Percentiles rank a stretch among this genome's conserved stretches.
phyloP scores from a whole-genome alignment of 805 yeast genomes.

The Kodamaea jinghongensis region DNA sequence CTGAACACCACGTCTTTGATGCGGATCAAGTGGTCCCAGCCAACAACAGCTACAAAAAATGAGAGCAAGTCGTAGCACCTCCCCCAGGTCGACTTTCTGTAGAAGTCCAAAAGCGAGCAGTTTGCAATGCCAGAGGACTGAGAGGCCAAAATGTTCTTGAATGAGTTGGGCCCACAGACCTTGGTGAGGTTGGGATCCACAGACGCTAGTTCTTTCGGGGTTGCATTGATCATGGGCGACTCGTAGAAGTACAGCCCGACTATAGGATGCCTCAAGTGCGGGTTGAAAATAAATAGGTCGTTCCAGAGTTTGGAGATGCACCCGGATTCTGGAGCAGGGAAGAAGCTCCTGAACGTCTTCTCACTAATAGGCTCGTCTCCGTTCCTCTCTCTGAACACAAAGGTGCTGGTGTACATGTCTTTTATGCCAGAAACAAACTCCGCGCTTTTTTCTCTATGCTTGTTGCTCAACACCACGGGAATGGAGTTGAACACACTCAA shows the following conservation, averaged over 20 bases:
- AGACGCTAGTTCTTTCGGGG: slow-evolving; percentile 33
- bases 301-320: slow-evolving; percentile 35
- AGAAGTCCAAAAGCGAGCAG: slow-evolving; percentile 32
- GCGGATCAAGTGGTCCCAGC: slow-evolving; percentile 78
- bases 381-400: slow-evolving; percentile 15
- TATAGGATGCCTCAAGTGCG: slow-evolving; percentile 34
- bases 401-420: slow-evolving; percentile 25
- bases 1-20: slow-evolving; percentile 64
- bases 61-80: slow-evolving; percentile 64
- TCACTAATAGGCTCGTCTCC: slow-evolving; percentile 28
- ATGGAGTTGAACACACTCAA: slow-evolving; percentile 68
- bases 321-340: slow-evolving; percentile 32
- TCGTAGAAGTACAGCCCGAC: slow-evolving; percentile 34
- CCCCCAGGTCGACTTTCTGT: slow-evolving; percentile 40
- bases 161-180: slow-evolving; percentile 26
- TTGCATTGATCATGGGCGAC: slow-evolving; percentile 33
- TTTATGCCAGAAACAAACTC: slow-evolving; percentile 22
- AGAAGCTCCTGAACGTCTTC: slow-evolving; percentile 24
- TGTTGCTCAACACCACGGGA: slow-evolving; percentile 47
- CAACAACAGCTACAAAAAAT: slow-evolving; percentile 60
- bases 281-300: slow-evolving; percentile 26
- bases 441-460: slow-evolving; percentile 10
- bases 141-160: slow-evolving; percentile 27
- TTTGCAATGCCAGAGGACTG: slow-evolving; percentile 28
- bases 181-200: slow-evolving; percentile 31